phyloP scores from a whole-genome alignment of 257 asterid species.

The Petunia axillaris region DNA sequence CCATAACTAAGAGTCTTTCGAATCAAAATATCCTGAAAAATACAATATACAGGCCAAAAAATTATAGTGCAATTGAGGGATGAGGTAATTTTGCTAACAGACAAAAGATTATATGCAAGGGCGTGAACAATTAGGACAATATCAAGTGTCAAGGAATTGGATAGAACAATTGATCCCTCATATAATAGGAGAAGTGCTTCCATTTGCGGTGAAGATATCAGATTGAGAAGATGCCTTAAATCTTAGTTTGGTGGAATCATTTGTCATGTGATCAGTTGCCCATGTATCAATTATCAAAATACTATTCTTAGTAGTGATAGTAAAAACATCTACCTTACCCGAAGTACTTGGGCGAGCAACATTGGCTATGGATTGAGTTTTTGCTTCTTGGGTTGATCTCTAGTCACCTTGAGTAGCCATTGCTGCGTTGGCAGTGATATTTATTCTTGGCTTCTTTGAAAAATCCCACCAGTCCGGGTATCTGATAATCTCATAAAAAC shows the following conservation, averaged over 20 bases:
- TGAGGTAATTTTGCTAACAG: neutral
- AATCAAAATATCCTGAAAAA: neutral
- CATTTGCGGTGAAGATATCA: neutral
- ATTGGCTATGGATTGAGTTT: neutral
- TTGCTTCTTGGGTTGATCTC: neutral
- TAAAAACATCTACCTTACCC: constrained; percentile 4
- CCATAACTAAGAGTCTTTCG: neutral
- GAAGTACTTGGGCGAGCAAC: neutral
- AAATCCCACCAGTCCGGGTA: constrained; percentile 22
- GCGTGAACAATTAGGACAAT: neutral
- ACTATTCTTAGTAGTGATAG: neutral
- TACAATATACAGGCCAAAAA: neutral
- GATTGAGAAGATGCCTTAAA: neutral
- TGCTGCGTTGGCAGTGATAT: too few species aligned
- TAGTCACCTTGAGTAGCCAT: too few species aligned
- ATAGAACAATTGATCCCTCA: neutral
- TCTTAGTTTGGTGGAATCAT: neutral
- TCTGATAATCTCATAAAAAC: constrained; percentile 15
- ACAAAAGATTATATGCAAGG: neutral
- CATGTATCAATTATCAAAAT: constrained; percentile 22
- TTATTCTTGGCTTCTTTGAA: neutral
- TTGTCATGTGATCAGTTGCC: constrained; percentile 6
- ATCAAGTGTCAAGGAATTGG: neutral
- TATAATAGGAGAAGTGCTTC: neutral
- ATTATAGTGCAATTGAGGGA: neutral